phyloP scores from a whole-genome alignment of 257 asterid genomes.

The Eucommia ulmoides region DNA sequence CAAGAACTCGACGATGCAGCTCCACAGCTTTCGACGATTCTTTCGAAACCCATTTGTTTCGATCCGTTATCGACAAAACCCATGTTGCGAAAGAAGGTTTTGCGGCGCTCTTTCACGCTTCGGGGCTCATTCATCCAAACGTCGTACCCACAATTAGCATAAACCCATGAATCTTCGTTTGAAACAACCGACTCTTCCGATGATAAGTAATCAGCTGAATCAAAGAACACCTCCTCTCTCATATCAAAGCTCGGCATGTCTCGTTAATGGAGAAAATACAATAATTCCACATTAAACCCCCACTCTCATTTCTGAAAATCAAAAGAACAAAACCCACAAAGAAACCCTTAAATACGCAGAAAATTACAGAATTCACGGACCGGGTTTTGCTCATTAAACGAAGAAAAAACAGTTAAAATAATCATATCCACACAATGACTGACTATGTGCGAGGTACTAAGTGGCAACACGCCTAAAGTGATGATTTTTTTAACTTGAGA shows the following conservation, averaged over 20 bases:
- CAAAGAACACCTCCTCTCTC: constrained; percentile 60
- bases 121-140: constrained; percentile 58
- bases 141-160: constrained; percentile 17
- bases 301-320: background rate
- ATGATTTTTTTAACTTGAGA: background rate
- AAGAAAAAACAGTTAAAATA: constrained; percentile 2
- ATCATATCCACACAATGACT: constrained; percentile 3
- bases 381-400: constrained; percentile 27
- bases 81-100: constrained; percentile 28
- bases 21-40: constrained; percentile 17
- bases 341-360: constrained; percentile 6
- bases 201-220: constrained; percentile 29
- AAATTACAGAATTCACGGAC: constrained; percentile 27
- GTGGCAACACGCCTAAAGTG: constrained; percentile 7
- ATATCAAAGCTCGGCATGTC: constrained; percentile 39
- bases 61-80: constrained; percentile 26
- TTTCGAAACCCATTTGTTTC: constrained; percentile 8
- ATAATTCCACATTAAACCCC: constrained; percentile 27
- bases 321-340: background rate
- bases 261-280: constrained; percentile 9
- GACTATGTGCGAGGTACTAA: constrained; percentile 27
- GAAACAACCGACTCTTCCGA: constrained; percentile 19
- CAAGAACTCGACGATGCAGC: constrained; percentile 19
- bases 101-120: constrained; percentile 50
- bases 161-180: constrained; percentile 4